Conservation (phyloP, 768 basidiomycete genomes). For the Tricholoma matsutake region DNA sequence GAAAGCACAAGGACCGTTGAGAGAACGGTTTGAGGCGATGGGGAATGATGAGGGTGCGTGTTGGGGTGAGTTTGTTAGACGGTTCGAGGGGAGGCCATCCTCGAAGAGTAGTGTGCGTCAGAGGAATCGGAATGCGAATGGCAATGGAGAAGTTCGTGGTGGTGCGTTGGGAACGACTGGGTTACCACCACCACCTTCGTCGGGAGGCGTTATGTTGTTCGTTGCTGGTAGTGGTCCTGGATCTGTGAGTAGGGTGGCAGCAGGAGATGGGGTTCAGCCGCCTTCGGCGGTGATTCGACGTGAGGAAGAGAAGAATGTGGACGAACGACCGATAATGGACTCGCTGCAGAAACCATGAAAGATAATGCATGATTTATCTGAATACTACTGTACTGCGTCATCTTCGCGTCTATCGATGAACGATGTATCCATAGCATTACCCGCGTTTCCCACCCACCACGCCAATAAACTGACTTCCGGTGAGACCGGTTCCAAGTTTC, state of each 20-base stretch:
- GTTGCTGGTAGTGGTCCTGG: background rate
- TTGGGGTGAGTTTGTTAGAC: constrained; percentile 68
- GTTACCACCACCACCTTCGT: too few species aligned
- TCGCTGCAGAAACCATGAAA: constrained; percentile 25
- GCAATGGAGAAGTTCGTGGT: too few species aligned
- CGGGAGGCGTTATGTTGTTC: constrained; percentile 10
- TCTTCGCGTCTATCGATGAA: background rate
- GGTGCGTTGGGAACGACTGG: too few species aligned
- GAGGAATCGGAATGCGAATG: background rate
- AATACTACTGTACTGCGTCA: background rate
- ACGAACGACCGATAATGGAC: constrained; percentile 27
- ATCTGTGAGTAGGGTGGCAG: background rate
- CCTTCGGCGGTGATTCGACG: constrained; percentile 6
- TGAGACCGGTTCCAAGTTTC: background rate
- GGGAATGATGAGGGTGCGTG: constrained; percentile 53
- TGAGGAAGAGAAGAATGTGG: constrained; percentile 3
- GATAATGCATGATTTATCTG: background rate
- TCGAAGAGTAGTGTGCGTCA: constrained; percentile 14
- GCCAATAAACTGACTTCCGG: background rate
- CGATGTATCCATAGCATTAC: background rate
- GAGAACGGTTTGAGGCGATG: constrained; percentile 53
- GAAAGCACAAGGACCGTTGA: constrained; percentile 45
- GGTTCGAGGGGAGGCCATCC: constrained; percentile 50
- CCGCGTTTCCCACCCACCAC: background rate
- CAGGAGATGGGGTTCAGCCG: constrained; percentile 15